Evolutionary conservation across 2,329 filamentous ascomycete genomes (phyloP).

Genomic region (Colletotrichum chlorophyti): DNA sequence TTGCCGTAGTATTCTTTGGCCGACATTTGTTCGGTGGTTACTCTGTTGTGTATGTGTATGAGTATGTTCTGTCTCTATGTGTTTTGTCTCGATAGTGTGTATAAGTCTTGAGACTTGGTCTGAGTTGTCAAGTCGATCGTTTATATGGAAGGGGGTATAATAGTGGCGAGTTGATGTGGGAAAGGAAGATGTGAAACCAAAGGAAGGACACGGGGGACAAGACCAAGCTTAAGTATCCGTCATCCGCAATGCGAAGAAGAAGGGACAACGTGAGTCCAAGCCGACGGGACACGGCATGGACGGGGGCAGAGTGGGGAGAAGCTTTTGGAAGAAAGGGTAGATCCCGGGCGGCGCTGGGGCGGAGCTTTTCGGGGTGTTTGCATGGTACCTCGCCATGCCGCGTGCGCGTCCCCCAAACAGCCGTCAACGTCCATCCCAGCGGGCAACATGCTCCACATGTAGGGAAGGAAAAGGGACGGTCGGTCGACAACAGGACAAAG

Average conservation of each 20-base stretch:
- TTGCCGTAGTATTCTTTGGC: conserved; percentile 34
- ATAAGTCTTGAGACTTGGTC: too few relatives aligned
- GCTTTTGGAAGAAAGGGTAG: not conserved
- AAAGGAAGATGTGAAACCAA: not conserved
- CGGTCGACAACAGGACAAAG: too few relatives aligned
- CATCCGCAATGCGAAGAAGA: not conserved
- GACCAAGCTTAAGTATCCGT: conserved; percentile 6
- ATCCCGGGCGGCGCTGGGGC: conserved; percentile 24
- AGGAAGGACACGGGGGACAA: not conserved
- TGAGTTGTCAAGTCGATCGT: too few relatives aligned
- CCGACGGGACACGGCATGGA: conserved; percentile 1
- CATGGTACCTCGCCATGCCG: not conserved
- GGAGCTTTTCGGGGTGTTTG: not conserved
- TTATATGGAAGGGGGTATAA: too few relatives aligned
- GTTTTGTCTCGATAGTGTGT: too few relatives aligned
- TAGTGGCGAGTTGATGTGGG: not conserved
- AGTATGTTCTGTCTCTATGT: too few relatives aligned
- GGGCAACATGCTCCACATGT: too few relatives aligned
- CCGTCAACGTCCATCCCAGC: not conserved
- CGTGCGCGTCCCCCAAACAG: not conserved
- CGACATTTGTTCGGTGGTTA: conserved; percentile 27
- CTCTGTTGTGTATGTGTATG: not conserved
- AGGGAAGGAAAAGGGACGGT: too few relatives aligned
- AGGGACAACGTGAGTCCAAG: not conserved
- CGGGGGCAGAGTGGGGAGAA: not conserved